Percentiles rank a stretch among this genome's conserved stretches.
Conservation (phyloP, 768 basidiomycete species). For the Boletus sp. region DNA sequence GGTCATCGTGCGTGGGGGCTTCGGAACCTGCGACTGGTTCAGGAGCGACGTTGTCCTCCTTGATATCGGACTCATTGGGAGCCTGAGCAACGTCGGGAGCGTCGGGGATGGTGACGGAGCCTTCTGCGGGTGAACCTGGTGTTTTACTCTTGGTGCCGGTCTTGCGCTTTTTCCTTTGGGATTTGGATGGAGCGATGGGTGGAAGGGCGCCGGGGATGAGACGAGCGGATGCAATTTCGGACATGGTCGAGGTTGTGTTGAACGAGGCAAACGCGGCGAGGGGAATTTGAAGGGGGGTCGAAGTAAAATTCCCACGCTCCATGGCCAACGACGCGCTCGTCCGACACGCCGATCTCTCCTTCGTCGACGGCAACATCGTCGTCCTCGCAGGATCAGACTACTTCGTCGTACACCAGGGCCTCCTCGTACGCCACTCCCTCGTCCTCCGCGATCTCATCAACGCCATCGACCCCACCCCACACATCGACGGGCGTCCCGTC, state of each 20-base stretch:
- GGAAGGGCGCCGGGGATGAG: slow-evolving; percentile 79
- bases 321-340: slow-evolving; percentile 27
- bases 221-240: slow-evolving; percentile 40
- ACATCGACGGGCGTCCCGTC: slow-evolving; percentile 57
- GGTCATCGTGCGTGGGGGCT: slow-evolving; percentile 44
- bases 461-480: slow-evolving; percentile 20
- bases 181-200: slow-evolving; percentile 55
- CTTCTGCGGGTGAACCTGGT: slow-evolving; percentile 45
- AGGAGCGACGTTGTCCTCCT: slow-evolving; percentile 46
- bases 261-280: slow-evolving; percentile 4
- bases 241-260: slow-evolving; percentile 28
- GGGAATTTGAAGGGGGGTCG: slow-evolving; percentile 14
- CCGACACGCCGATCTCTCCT: slow-evolving; percentile 55
- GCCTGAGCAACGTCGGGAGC: slow-evolving; percentile 44
- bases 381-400: slow-evolving; percentile 55
- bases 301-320: slow-evolving; percentile 17
- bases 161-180: slow-evolving; percentile 69
- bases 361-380: slow-evolving; percentile 69
- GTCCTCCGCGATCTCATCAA: slow-evolving; percentile 45
- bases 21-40: slow-evolving; percentile 45
- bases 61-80: slow-evolving; percentile 46
- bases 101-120: slow-evolving; percentile 42
- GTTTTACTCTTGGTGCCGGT: slow-evolving; percentile 47
- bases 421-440: slow-evolving; percentile 62
- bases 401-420: slow-evolving; percentile 68